Conservation (phyloP, 2,329 filamentous ascomycete genomes). For the Neoscytalidium dimidiatum region DNA sequence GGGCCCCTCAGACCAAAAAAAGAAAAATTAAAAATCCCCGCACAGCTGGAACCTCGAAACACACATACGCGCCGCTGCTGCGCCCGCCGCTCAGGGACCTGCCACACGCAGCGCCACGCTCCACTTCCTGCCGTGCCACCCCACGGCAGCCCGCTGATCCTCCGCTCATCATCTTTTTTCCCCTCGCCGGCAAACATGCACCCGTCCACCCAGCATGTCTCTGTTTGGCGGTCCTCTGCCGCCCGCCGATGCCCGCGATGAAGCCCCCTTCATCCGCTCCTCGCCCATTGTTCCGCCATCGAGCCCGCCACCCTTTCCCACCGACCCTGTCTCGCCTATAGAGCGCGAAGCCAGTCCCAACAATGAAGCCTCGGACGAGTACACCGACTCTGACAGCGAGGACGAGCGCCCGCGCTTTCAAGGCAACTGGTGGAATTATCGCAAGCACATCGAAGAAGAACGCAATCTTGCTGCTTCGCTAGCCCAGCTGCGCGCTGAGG, state of each 20-base stretch:
- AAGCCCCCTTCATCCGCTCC: constrained; percentile 1
- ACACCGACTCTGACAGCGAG: constrained; percentile 22
- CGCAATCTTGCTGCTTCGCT: constrained; percentile 65
- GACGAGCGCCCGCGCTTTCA: constrained; percentile 62
- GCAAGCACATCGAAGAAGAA: constrained; percentile 61
- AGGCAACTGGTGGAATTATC: constrained; percentile 71
- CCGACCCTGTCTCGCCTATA: constrained; percentile 1
- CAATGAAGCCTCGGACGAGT: background rate
- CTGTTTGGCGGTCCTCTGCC: constrained; percentile 19
- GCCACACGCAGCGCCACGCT: constrained; percentile 3
- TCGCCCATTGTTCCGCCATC: background rate
- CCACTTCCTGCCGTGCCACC: constrained; percentile 7
- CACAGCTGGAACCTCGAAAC: background rate
- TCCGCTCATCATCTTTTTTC: background rate
- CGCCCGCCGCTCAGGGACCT: background rate
- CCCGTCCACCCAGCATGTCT: constrained; percentile 15
- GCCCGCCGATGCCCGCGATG: background rate
- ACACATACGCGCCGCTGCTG: no score
- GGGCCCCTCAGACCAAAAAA: background rate
- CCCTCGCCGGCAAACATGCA: background rate
- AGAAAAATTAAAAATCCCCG: background rate
- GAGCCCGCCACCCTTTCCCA: constrained; percentile 3
- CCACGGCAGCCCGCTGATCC: background rate
- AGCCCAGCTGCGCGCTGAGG: constrained; percentile 61
- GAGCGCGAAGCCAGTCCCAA: background rate